A percentile compares a stretch with the other conserved stretches of the same genome.
Evolutionary conservation across 2,329 filamentous ascomycete species (phyloP).

Genomic region (Davidsoniella virescens): DNA sequence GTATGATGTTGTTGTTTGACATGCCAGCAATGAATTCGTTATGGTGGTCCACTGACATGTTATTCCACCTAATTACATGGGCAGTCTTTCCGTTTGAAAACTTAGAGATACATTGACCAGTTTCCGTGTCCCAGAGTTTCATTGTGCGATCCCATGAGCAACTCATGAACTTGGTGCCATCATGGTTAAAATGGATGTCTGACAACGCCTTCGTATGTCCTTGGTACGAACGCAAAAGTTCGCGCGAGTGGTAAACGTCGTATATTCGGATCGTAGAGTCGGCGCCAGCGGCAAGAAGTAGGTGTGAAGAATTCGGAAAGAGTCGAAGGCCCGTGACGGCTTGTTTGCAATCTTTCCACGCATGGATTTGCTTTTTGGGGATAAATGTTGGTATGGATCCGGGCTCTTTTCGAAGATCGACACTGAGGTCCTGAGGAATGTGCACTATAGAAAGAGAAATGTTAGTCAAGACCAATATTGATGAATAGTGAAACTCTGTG

Average conservation of each 20-base stretch:
- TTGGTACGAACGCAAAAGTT: slow-evolving; percentile 77
- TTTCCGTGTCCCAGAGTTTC: slow-evolving; percentile 97
- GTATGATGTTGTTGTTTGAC: slow-evolving; percentile 97
- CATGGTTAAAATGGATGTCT: slow-evolving; percentile 71
- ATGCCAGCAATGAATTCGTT: slow-evolving; percentile 93
- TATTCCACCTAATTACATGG: slow-evolving; percentile 90
- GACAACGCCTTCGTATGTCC: slow-evolving; percentile 84
- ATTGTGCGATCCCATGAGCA: slow-evolving; percentile 90
- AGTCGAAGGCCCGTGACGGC: slow-evolving; percentile 80
- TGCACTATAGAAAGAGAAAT: slow-evolving; percentile 44
- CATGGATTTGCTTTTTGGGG: slow-evolving; percentile 84
- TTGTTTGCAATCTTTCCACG: slow-evolving; percentile 72
- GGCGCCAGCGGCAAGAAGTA: slow-evolving; percentile 77
- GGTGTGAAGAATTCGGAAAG: slow-evolving; percentile 74
- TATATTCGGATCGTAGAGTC: slow-evolving; percentile 87
- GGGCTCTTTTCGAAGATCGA: slow-evolving; percentile 67
- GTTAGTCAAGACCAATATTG: neutral
- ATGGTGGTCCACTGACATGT: slow-evolving; percentile 57
- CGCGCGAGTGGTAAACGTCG: slow-evolving; percentile 81
- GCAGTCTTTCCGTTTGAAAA: slow-evolving; percentile 92
- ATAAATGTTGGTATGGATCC: slow-evolving; percentile 78
- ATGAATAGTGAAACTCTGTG: neutral
- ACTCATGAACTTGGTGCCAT: slow-evolving; percentile 74
- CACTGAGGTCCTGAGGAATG: slow-evolving; percentile 74
- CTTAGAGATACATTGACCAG: slow-evolving; percentile 68